Conservation (phyloP, 805 yeast genomes). For the Candida tammaniensis region DNA sequence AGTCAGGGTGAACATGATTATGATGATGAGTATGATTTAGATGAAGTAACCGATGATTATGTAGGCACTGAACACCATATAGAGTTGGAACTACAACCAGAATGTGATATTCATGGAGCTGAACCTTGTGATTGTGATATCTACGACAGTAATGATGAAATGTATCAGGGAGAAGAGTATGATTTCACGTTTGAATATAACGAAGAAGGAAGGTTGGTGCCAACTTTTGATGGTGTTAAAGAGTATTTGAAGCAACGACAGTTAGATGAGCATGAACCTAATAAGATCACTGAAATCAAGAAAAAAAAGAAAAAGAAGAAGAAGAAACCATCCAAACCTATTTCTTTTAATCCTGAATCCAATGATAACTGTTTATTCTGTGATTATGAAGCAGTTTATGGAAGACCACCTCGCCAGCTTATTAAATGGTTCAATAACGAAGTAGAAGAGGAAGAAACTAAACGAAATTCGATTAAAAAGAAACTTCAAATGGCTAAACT, state of each 20-base stretch:
- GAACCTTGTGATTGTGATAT: constrained; percentile 24
- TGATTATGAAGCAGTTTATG: constrained; percentile 51
- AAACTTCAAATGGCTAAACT: constrained; percentile 38
- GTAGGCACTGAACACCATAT: constrained; percentile 37
- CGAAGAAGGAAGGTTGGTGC: constrained; percentile 37
- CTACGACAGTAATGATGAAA: constrained; percentile 16
- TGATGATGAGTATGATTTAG: constrained; percentile 33
- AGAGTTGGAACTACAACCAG: constrained; percentile 39
- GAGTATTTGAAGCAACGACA: constrained; percentile 11
- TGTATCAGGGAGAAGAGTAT: constrained; percentile 38
- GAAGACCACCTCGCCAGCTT: constrained; percentile 48
- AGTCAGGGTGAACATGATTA: constrained; percentile 15
- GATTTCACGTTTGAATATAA: constrained; percentile 46
- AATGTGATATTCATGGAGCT: constrained; percentile 27
- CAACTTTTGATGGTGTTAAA: constrained; percentile 27
- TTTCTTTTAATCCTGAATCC: constrained; percentile 10
- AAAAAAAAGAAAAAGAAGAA: constrained; percentile 22
- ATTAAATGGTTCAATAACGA: constrained; percentile 48
- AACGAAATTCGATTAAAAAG: constrained; percentile 33
- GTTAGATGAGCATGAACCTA: constrained; percentile 19
- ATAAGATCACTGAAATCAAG: constrained; percentile 6
- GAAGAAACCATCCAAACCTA: constrained; percentile 7
- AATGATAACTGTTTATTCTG: constrained; percentile 42
- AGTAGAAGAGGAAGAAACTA: constrained; percentile 24
- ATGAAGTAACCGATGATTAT: constrained; percentile 31